Evolutionary conservation across 805 yeast genomes (phyloP).

Genomic region (Metschnikowia reukaufii): DNA sequence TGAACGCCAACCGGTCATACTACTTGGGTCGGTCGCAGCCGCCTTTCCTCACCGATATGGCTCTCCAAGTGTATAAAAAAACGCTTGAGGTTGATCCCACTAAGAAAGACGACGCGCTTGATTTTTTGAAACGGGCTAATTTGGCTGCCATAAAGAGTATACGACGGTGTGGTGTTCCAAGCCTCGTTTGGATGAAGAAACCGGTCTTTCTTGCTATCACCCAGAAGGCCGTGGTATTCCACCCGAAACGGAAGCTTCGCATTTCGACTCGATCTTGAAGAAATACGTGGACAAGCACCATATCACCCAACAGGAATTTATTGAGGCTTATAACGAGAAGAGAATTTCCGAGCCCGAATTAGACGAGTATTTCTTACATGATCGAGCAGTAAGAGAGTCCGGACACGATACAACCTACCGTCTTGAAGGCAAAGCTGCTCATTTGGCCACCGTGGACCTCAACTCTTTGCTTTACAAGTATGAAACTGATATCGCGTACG

Average conservation of each 20-base stretch:
- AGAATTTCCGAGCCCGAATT: constrained; percentile 71
- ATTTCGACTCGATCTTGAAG: constrained; percentile 67
- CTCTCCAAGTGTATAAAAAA: constrained; percentile 62
- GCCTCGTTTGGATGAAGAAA: constrained; percentile 70
- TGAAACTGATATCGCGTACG: constrained; percentile 76
- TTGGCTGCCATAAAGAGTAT: constrained; percentile 87
- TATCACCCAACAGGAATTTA: constrained; percentile 59
- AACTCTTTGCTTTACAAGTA: constrained; percentile 86
- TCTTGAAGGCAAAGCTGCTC: constrained; percentile 85
- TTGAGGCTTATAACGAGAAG: constrained; percentile 62
- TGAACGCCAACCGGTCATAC: constrained; percentile 92
- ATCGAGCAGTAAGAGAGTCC: constrained; percentile 91
- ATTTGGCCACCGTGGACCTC: constrained; percentile 86
- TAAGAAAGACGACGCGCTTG: constrained; percentile 40
- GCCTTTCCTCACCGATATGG: constrained; percentile 94
- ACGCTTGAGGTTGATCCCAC: constrained; percentile 40
- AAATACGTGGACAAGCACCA: constrained; percentile 69
- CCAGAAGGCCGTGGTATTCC: constrained; percentile 94
- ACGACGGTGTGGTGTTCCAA: constrained; percentile 69
- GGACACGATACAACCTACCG: constrained; percentile 96
- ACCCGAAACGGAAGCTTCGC: constrained; percentile 92
- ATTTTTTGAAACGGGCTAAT: constrained; percentile 63
- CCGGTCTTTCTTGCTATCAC: constrained; percentile 86
- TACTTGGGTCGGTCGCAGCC: constrained; percentile 93
- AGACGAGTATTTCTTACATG: constrained; percentile 87